Evolutionary conservation across 805 yeast species (phyloP).

Genomic region (Saitoella complicata): DNA sequence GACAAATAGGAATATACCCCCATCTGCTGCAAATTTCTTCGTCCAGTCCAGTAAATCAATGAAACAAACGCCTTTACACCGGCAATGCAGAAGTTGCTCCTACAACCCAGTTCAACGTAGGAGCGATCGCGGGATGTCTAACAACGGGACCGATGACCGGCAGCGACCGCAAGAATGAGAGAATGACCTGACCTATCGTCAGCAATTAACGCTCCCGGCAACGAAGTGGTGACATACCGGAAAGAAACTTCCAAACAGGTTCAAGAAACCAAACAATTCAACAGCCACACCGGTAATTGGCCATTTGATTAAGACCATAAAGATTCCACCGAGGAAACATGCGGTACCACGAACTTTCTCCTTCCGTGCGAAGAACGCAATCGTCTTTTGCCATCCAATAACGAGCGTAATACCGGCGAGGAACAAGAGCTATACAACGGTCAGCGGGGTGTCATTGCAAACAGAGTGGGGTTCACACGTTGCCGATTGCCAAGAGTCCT

Average conservation of each 20-base stretch:
- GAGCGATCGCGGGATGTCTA: slow-evolving; percentile 69
- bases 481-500: slow-evolving; percentile 78
- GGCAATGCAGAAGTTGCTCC: too few relatives aligned
- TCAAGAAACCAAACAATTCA: slow-evolving; percentile 79
- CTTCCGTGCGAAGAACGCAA: slow-evolving; percentile 72
- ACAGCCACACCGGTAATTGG: slow-evolving; percentile 73
- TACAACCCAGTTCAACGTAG: slow-evolving; percentile 19
- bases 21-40: too few relatives aligned
- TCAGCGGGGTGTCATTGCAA: neutral
- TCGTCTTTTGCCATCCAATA: slow-evolving; percentile 74
- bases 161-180: slow-evolving; percentile 70
- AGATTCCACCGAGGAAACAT: slow-evolving; percentile 60
- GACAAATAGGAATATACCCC: too few relatives aligned
- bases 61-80: too few relatives aligned
- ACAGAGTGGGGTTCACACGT: slow-evolving; percentile 24
- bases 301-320: slow-evolving; percentile 55
- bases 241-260: slow-evolving; percentile 32
- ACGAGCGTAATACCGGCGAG: slow-evolving; percentile 70
- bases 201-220: too few relatives aligned
- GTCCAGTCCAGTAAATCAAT: too few relatives aligned
- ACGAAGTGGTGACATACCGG: too few relatives aligned
- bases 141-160: slow-evolving; percentile 79
- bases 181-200: slow-evolving; percentile 31
- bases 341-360: slow-evolving; percentile 73
- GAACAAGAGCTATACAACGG: slow-evolving; percentile 32